Percentiles rank a stretch among this genome's conserved stretches.
These are phyloP conservation scores for Boletus pseudopeckii DNA, from an alignment of 768 basidiomycete genomes.

Conservation along the genomic window DNA sequence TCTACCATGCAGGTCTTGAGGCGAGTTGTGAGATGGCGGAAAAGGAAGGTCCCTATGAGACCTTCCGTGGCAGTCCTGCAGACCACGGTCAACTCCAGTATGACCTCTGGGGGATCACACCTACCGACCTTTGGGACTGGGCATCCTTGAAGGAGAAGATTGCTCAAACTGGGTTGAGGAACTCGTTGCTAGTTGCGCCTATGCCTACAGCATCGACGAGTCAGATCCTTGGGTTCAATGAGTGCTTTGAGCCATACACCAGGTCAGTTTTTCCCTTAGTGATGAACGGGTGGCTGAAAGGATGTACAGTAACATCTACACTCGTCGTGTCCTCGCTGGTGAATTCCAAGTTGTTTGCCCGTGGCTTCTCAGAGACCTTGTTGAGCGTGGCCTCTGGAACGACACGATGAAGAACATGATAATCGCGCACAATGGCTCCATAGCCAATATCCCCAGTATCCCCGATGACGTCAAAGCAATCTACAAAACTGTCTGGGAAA, in stretches of 20 bases:
- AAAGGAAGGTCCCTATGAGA: constrained; percentile 79
- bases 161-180: constrained; percentile 73
- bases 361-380: constrained; percentile 97
- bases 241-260: constrained; percentile 99
- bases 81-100: constrained; percentile 85
- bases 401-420: constrained; percentile 99
- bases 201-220: constrained; percentile 99
- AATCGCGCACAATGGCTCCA: constrained; percentile 90
- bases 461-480: constrained; percentile 93
- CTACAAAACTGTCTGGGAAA: constrained; percentile 99
- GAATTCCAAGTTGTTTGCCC: constrained; percentile 99
- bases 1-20: constrained; percentile 93
- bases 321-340: constrained; percentile 96
- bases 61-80: constrained; percentile 89
- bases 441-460: constrained; percentile 84
- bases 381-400: constrained; percentile 92
- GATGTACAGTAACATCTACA: constrained; percentile 87
- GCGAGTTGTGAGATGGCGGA: constrained; percentile 85
- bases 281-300: constrained; percentile 5
- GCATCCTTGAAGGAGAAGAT: constrained; percentile 80
- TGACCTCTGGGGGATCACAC: constrained; percentile 93
- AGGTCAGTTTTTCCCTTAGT: constrained; percentile 45
- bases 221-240: constrained; percentile 97
- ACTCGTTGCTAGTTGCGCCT: constrained; percentile 89
- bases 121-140: constrained; percentile 95